Base-by-base conservation (phyloP, 257 asterid species). In the Plantago major region DNA sequence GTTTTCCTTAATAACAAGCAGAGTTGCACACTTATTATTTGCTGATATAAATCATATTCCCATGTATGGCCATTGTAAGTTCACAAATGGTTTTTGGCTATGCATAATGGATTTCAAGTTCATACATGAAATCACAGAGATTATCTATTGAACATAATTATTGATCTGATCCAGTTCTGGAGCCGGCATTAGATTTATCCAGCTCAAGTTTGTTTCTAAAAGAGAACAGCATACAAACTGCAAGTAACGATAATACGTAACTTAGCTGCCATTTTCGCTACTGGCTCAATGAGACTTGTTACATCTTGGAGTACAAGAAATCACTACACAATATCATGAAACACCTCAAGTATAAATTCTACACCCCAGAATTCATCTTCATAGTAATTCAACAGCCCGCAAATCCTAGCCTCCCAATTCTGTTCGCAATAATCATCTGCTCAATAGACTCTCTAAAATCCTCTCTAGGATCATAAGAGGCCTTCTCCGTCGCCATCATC, bases 401-500 rank as follows among this genome's bases (percentile, higher is more conserved):
- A 89, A 63, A 69, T 86, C 93, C 76, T 78, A 0, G 81, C 63
- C 38, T 86, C 81, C 10, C 54, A 61, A 86, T 84, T 70, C 74
- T 55, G 46, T 84, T 81, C 0, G 79, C 71, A 10, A 70, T 54
- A 16, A 89, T 89, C 79, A 89, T 82, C 71, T 80, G 71, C 78
- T 75, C 79, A 55, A 89, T 86, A 19, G 96, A 89, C 66, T 80
- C 84, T 48, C 85, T 75, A 69, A 89, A 86, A 69, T 89, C 92
- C 74, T 80, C 71, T 60, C 85, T 76, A 4, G 95, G 95, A 75
- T 89, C 87, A 54, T 66, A 77, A 8, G 93, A 76, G 0, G 82
- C 62, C 70, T 84, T 89, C 90, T 89, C 90, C 90, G 74, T 77
- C 1, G 95, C 90, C 76, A 89, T 70, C 84, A 86, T 75, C 42